phyloP scores from a whole-genome alignment of 1,284 basidiomycete genomes.

The Ceratobasidium sp. region DNA sequence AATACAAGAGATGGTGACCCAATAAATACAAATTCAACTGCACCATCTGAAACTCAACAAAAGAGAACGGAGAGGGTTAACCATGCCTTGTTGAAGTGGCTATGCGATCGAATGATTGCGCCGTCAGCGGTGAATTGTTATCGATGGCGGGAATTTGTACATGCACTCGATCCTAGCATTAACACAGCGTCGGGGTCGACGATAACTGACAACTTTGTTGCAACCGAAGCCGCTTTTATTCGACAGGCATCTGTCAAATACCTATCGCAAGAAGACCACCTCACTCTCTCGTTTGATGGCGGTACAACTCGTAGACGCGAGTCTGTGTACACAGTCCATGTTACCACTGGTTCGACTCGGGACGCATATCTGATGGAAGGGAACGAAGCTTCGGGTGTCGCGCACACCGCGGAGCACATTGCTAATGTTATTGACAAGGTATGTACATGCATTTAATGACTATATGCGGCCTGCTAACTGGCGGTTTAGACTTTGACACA shows the following conservation, averaged over 20 bases:
- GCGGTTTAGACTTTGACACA: constrained; percentile 42
- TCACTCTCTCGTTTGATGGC: constrained; percentile 51
- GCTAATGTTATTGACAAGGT: constrained; percentile 15
- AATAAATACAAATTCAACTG: too few species aligned
- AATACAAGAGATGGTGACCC: not conserved
- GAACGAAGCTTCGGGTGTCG: constrained; percentile 47
- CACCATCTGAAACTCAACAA: not conserved
- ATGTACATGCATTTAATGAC: not conserved
- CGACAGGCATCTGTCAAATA: not conserved
- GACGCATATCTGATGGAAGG: constrained; percentile 51
- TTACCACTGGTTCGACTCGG: constrained; percentile 50
- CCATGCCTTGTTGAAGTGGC: constrained; percentile 18
- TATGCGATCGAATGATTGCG: constrained; percentile 33
- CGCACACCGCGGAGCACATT: constrained; percentile 36
- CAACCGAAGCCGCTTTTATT: constrained; percentile 24
- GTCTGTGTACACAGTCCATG: constrained; percentile 54
- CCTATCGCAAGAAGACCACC: constrained; percentile 43
- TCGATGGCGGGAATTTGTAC: constrained; percentile 29
- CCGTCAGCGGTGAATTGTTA: constrained; percentile 25
- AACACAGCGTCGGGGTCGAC: constrained; percentile 22
- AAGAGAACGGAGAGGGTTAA: constrained; percentile 18
- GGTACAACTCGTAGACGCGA: constrained; percentile 47
- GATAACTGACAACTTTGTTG: constrained; percentile 12
- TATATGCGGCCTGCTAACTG: not conserved
- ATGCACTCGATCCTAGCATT: constrained; percentile 13